Evolutionary conservation across 1,284 basidiomycete species (phyloP).

Genomic region (Melampsora abietis-canadensis): DNA sequence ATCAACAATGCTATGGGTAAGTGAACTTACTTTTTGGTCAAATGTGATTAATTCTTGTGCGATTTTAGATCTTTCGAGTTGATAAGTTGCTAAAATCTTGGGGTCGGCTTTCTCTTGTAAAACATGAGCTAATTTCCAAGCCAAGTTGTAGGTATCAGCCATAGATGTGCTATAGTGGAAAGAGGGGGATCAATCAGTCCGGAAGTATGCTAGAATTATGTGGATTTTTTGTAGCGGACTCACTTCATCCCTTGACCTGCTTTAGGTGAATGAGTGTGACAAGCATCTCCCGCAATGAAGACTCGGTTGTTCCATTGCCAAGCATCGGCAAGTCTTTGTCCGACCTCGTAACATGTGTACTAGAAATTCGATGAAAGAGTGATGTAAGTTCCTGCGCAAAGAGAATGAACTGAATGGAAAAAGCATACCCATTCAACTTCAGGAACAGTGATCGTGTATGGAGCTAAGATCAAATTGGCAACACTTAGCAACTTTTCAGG

Average conservation of each 20-base stretch:
- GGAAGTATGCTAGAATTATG: too few relatives aligned
- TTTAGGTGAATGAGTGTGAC: slow-evolving; percentile 77
- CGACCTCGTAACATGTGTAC: slow-evolving; percentile 56
- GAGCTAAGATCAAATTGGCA: slow-evolving; percentile 65
- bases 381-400: slow-evolving; percentile 42
- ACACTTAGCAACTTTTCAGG: slow-evolving; percentile 64
- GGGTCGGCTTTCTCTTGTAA: slow-evolving; percentile 67
- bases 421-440: slow-evolving; percentile 70
- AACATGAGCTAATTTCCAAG: slow-evolving; percentile 73
- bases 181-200: too few relatives aligned
- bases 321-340: slow-evolving; percentile 69
- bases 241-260: slow-evolving; percentile 61
- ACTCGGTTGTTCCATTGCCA: slow-evolving; percentile 68
- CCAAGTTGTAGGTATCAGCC: slow-evolving; percentile 67
- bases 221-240: neutral
- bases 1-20: too few relatives aligned
- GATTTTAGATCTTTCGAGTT: slow-evolving; percentile 59
- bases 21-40: slow-evolving; percentile 58
- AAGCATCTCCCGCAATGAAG: slow-evolving; percentile 76
- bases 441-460: slow-evolving; percentile 64
- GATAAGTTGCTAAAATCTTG: slow-evolving; percentile 64
- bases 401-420: slow-evolving; percentile 59
- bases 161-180: slow-evolving; percentile 22
- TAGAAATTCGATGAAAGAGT: neutral
- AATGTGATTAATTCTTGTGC: slow-evolving; percentile 71